A percentile compares a stretch with the other conserved stretches of the same genome.
These are phyloP conservation scores for Auricularia sp. DNA, from an alignment of 768 basidiomycete genomes.

Conservation along the genomic window DNA sequence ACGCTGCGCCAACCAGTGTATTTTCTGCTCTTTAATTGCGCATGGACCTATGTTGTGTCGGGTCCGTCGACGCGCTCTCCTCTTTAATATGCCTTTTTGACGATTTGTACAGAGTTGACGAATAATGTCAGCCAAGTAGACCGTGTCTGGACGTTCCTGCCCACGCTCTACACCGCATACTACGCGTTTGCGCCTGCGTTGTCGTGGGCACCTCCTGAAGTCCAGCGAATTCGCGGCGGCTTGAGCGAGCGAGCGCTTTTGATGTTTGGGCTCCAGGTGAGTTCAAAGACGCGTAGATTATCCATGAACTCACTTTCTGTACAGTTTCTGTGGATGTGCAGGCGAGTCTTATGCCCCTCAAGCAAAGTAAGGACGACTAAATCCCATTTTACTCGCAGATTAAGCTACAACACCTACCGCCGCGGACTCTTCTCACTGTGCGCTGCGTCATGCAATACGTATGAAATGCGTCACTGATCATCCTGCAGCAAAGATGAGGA, in stretches of 20 bases:
- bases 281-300: conserved; percentile 9
- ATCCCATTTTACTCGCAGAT: conserved; percentile 26
- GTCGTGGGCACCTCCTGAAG: conserved; percentile 27
- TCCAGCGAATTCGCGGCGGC: conserved; percentile 37
- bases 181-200: conserved; percentile 67
- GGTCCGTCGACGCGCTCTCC: conserved; percentile 18
- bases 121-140: conserved; percentile 84
- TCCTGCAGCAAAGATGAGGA: conserved; percentile 65
- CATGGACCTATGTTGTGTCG: conserved; percentile 46
- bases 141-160: conserved; percentile 67
- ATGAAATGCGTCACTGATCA: not conserved
- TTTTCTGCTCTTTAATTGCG: conserved; percentile 43
- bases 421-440: conserved; percentile 72
- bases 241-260: conserved; percentile 53
- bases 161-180: conserved; percentile 73
- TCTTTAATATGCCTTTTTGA: not conserved
- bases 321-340: conserved; percentile 50
- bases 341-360: conserved; percentile 23
- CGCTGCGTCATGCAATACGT: conserved; percentile 3
- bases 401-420: conserved; percentile 75
- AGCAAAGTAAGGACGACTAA: conserved; percentile 13
- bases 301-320: conserved; percentile 4
- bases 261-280: conserved; percentile 60
- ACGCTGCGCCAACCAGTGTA: conserved; percentile 34
- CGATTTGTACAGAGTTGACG: conserved; percentile 30